phyloP scores from a whole-genome alignment of 768 basidiomycete genomes.

The Vararia minispora region DNA sequence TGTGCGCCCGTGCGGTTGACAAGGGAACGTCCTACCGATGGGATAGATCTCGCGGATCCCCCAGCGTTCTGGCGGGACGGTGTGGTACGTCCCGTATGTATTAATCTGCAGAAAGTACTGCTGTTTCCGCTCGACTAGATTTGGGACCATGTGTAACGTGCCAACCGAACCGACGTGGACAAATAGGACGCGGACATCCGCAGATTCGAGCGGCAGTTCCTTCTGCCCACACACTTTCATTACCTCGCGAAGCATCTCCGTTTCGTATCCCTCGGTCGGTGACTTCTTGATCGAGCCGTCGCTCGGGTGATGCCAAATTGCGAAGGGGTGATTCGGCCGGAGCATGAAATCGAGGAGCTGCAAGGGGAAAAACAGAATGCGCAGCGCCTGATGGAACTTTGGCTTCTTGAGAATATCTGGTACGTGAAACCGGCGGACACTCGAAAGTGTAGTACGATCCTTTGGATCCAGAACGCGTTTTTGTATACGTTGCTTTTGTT shows the following conservation, averaged over 20 bases:
- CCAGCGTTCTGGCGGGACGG: constrained; percentile 41
- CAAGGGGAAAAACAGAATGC: constrained; percentile 8
- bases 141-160: constrained; percentile 36
- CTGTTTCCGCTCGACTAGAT: constrained; percentile 36
- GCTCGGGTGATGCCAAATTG: constrained; percentile 10
- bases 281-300: constrained; percentile 4
- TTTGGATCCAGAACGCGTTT: too few relatives aligned
- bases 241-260: constrained; percentile 3
- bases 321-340: constrained; percentile 1
- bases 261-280: constrained; percentile 5
- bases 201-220: constrained; percentile 15
- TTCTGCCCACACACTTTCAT: constrained; percentile 7
- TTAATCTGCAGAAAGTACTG: constrained; percentile 48
- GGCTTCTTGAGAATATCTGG: constrained; percentile 4
- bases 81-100: constrained; percentile 55
- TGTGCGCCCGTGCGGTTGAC: background rate
- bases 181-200: constrained; percentile 43
- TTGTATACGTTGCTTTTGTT: too few relatives aligned
- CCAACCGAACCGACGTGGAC: constrained; percentile 50
- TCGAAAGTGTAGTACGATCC: too few relatives aligned
- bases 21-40: constrained; percentile 33
- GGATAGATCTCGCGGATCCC: constrained; percentile 59
- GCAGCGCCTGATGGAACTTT: constrained; percentile 9
- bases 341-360: constrained; percentile 9
- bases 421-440: too few relatives aligned